A percentile compares a stretch with the other conserved stretches of the same genome.
Evolutionary conservation across 2,329 filamentous ascomycete species (phyloP).

Genomic region (Colletotrichum cuscutae): DNA sequence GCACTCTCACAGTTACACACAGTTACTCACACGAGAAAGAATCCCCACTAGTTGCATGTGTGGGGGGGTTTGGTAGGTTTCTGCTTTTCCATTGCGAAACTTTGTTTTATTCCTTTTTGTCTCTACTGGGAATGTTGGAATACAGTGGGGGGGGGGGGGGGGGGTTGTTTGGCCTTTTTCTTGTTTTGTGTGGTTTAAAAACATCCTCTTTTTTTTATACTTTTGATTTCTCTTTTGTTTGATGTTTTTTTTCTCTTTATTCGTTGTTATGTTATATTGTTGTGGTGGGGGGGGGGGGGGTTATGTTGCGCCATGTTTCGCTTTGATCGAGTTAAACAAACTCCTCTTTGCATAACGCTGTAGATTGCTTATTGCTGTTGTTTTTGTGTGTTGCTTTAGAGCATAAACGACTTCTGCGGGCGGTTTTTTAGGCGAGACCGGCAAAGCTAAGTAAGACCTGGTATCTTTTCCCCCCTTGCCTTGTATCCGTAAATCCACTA

Average conservation of each 20-base stretch:
- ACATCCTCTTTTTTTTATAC: no score
- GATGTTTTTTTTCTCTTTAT: no score
- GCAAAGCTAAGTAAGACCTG: not conserved
- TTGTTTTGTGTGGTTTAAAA: no score
- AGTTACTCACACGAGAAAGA: not conserved
- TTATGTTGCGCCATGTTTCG: not conserved
- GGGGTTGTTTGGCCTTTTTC: no score
- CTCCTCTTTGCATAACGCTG: constrained; percentile 8
- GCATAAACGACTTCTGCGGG: not conserved
- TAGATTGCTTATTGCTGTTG: constrained; percentile 10
- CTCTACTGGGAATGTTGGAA: not conserved
- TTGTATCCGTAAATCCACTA: not conserved
- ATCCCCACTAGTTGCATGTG: not conserved
- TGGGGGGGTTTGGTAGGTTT: not conserved
- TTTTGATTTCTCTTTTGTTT: no score
- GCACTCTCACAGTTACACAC: not conserved
- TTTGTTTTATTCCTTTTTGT: not conserved
- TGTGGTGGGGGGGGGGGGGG: no score
- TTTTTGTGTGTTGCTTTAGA: not conserved
- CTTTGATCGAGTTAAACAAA: not conserved
- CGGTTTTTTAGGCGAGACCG: not conserved
- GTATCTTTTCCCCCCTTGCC: not conserved
- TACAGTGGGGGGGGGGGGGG: no score
- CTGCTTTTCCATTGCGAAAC: not conserved
- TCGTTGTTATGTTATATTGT: no score